A percentile compares a stretch with the other conserved stretches of the same genome.
Evolutionary conservation across 177 flowering plant species (phyloP).

Genomic region (Telopea speciosissima): DNA sequence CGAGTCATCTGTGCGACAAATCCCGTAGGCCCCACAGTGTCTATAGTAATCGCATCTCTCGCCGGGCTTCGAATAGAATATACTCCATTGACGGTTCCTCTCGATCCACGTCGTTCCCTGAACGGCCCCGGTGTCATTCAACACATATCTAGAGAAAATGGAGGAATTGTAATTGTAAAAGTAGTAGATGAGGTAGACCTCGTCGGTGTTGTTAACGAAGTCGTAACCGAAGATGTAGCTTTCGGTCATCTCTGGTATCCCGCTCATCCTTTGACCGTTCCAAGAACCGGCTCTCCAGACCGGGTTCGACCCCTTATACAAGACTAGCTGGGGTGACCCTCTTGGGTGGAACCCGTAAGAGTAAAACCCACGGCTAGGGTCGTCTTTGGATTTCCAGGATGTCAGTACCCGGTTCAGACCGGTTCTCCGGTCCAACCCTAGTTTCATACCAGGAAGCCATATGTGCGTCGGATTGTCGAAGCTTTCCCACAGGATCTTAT

Average conservation of each 20-base stretch:
- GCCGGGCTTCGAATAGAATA: neutral
- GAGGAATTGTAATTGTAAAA: neutral
- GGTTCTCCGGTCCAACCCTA: slow-evolving; percentile 20
- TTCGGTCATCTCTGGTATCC: slow-evolving; percentile 14
- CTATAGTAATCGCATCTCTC: slow-evolving; percentile 21
- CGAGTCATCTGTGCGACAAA: slow-evolving; percentile 13
- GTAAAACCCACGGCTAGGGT: slow-evolving; percentile 26
- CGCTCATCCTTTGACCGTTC: slow-evolving; percentile 23
- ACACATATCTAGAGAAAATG: neutral
- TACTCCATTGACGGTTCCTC: slow-evolving; percentile 10
- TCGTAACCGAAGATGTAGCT: neutral
- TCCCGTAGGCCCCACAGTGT: slow-evolving; percentile 20
- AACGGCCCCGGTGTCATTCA: slow-evolving; percentile 8
- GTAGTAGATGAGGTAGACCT: slow-evolving; percentile 4
- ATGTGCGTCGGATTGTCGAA: slow-evolving; percentile 36
- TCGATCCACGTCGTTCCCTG: slow-evolving; percentile 14
- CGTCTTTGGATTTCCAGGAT: slow-evolving; percentile 27
- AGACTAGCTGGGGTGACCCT: slow-evolving; percentile 21
- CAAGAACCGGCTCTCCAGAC: slow-evolving; percentile 27
- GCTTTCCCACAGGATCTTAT: slow-evolving; percentile 28
- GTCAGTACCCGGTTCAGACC: slow-evolving; percentile 25
- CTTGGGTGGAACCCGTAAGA: slow-evolving; percentile 9
- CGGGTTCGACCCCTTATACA: slow-evolving; percentile 12
- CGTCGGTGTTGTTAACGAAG: slow-evolving; percentile 14
- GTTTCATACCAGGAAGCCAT: slow-evolving; percentile 25